Percentiles rank a stretch among this genome's conserved stretches.
phyloP scores from a whole-genome alignment of 2,329 filamentous ascomycete genomes.

The Penicillium capsulatum region DNA sequence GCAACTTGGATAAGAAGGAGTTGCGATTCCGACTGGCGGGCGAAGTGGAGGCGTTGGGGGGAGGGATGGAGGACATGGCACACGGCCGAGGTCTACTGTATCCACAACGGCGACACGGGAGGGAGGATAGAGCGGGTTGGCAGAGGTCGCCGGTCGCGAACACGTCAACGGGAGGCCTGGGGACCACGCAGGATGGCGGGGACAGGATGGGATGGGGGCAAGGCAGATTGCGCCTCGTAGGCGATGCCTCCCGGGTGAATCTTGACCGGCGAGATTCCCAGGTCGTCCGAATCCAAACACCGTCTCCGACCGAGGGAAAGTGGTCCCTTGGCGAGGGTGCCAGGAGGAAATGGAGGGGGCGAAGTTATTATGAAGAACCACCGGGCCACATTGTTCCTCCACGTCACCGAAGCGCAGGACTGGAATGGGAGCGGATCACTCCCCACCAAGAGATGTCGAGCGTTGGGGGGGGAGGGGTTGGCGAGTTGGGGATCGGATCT shows the following conservation, averaged over 20 bases:
- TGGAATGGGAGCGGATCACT: not conserved
- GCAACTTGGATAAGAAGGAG: slow-evolving; percentile 52
- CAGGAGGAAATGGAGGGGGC: slow-evolving; percentile 12
- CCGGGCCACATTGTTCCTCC: slow-evolving; percentile 23
- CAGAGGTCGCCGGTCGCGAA: slow-evolving; percentile 3
- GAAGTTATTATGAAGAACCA: slow-evolving; percentile 19
- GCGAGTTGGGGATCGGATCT: not conserved
- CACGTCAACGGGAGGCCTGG: slow-evolving; percentile 2
- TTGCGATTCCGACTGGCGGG: slow-evolving; percentile 40
- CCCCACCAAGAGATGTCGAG: slow-evolving; percentile 2
- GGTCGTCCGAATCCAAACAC: slow-evolving; percentile 15
- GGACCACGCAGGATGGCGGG: not conserved
- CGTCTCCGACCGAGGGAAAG: slow-evolving; percentile 8
- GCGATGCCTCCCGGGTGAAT: no score
- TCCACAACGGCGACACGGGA: slow-evolving; percentile 30
- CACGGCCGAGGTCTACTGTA: slow-evolving; percentile 27
- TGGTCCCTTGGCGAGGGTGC: slow-evolving; percentile 9
- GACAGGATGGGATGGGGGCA: slow-evolving; percentile 5
- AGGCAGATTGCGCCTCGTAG: not conserved
- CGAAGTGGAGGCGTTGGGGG: slow-evolving; percentile 31
- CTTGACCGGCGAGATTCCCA: no score
- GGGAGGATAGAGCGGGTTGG: slow-evolving; percentile 8
- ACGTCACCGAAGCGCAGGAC: slow-evolving; percentile 12
- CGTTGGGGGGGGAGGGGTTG: not conserved
- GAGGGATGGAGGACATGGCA: slow-evolving; percentile 43